Conservation (phyloP, 768 basidiomycete genomes). For the Lactifluus hygrophoroides region DNA sequence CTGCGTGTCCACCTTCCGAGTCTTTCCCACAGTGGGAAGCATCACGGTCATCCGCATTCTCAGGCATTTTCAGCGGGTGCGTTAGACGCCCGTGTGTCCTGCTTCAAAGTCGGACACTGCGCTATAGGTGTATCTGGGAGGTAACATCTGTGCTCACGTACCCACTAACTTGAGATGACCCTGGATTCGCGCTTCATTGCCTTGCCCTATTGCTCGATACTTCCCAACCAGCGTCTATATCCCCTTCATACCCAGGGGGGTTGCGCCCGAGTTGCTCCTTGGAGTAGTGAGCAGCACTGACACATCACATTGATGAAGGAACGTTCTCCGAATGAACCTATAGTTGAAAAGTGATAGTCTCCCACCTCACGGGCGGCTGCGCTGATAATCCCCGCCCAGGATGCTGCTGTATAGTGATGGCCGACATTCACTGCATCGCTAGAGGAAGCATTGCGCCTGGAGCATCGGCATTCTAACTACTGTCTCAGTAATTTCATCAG, state of each 20-base stretch:
- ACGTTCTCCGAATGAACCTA: background rate
- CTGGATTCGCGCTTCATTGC: background rate
- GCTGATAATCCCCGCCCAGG: conserved; percentile 25
- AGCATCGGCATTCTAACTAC: background rate
- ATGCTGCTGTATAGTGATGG: too few species aligned
- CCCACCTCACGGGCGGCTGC: background rate
- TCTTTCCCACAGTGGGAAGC: conserved; percentile 38
- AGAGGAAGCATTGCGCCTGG: background rate
- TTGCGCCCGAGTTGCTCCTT: background rate
- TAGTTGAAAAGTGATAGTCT: background rate
- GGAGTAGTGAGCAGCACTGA: background rate
- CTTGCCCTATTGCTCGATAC: background rate
- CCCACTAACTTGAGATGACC: background rate
- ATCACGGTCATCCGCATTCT: conserved; percentile 38
- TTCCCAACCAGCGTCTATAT: background rate
- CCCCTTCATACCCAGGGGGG: background rate
- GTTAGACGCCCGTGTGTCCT: conserved; percentile 15
- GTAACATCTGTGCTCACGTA: conserved; percentile 25
- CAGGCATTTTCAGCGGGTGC: conserved; percentile 49
- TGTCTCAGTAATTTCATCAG: background rate
- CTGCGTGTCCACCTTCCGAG: conserved; percentile 43
- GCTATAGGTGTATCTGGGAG: conserved; percentile 55
- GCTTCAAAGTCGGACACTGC: background rate
- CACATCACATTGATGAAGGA: background rate
- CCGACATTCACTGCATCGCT: too few species aligned